These are phyloP conservation scores for Obba rivulosa DNA, from an alignment of 768 basidiomycete genomes.

Conservation along the genomic window DNA sequence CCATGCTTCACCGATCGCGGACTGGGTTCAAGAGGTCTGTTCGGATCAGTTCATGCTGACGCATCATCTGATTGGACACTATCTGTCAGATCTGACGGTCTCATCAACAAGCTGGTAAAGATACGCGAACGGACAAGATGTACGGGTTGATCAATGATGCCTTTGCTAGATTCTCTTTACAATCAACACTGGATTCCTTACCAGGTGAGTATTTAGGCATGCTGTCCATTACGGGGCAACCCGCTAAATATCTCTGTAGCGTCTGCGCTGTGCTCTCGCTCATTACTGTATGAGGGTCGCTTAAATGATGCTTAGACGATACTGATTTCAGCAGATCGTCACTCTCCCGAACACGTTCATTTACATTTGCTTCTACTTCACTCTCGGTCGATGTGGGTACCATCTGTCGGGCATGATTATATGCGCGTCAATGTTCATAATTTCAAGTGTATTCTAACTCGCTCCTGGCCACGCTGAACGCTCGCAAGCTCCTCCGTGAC, in stretches of 20 bases:
- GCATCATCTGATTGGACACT: not conserved
- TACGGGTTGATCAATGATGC: conserved; percentile 15
- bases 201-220: conserved; percentile 16
- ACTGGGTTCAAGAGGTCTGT: conserved; percentile 42
- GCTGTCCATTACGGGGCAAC: no score
- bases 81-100: conserved; percentile 34
- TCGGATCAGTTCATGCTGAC: not conserved
- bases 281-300: conserved; percentile 27
- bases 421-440: not conserved
- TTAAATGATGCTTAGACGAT: not conserved
- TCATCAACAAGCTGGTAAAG: conserved; percentile 32
- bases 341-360: conserved; percentile 45
- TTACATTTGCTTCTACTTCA: conserved; percentile 56
- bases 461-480: conserved; percentile 5
- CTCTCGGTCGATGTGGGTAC: conserved; percentile 41
- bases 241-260: conserved; percentile 2
- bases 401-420: not conserved
- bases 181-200: conserved; percentile 37
- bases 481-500: conserved; percentile 2
- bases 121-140: not conserved
- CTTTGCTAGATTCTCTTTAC: conserved; percentile 31
- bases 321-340: conserved; percentile 32
- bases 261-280: conserved; percentile 40
- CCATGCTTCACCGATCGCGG: conserved; percentile 43
- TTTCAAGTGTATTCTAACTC: conserved; percentile 6